Evolutionary conservation across 2,329 filamentous ascomycete species (phyloP), one percentile per base, ranked within the genome.

Genomic region (Ceratocystis papillata): DNA sequence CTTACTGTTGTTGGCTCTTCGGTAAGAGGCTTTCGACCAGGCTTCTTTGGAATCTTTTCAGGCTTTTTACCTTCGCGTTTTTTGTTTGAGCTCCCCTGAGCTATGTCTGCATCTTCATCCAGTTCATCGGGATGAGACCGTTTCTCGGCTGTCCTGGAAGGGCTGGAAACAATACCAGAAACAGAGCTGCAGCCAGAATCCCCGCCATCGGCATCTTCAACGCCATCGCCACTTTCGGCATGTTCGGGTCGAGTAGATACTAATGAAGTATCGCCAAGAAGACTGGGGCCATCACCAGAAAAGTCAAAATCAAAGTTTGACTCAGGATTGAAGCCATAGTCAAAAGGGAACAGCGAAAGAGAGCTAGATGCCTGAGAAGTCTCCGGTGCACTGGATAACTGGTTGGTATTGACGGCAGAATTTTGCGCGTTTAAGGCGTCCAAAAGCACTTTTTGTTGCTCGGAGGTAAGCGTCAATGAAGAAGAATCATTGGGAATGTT

Each of bases 1-100:
- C 92, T 79, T 86, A 97, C 93, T 70, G 92, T 94, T 71, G 89
- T 97, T 28, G 94, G 94, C 76, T 97, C 94, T 25, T 90, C 95
- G 61, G 90, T 97, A 72, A 97, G 80, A 22, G 93, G 94, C 80
- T 99, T 99, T 69, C 94, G 85, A 63, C 94, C 94, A 3, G 94
- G 93, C 78, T 97, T 99, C 84, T 97, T 97, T 28, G 90, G 85
- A 55, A 87, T 81, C 77, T 94, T 96, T 57, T 92, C 90, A 89
- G 84, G 70, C 90, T 84, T 79, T 92, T 94, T 67, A 80, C 76
- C 17, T 77, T 67, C 30, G 50, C 66, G 63, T 30, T 67, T 67
- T 63, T 67, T 67, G 46, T 20, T 37, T 1, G 66, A 60, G 44
- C 48, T 41, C 37, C 12, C 63, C 62, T 61, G 22, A 20, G 72